phyloP scores from a whole-genome alignment of 1,284 basidiomycete genomes.

The Ceratobasidium theobromae region DNA sequence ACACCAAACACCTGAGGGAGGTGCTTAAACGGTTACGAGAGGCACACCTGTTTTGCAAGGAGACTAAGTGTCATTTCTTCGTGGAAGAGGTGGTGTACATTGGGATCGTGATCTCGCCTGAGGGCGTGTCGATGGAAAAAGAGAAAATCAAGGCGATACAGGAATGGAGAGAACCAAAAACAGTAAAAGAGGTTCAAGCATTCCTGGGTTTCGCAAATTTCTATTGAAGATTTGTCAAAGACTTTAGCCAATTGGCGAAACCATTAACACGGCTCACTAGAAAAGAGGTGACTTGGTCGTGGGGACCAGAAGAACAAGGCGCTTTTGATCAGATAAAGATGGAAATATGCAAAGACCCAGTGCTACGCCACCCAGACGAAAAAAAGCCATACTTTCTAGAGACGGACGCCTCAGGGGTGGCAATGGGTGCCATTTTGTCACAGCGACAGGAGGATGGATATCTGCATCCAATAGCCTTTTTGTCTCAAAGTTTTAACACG shows the following conservation, averaged over 20 bases:
- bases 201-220: background rate
- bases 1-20: background rate
- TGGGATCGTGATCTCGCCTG: background rate
- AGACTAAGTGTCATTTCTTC: slow-evolving; percentile 34
- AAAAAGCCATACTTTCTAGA: slow-evolving; percentile 6
- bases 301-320: background rate
- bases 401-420: slow-evolving; percentile 32
- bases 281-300: background rate
- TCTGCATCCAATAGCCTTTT: slow-evolving; percentile 2
- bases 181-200: background rate
- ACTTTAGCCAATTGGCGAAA: background rate
- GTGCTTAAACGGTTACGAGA: slow-evolving; percentile 2
- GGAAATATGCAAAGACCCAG: background rate
- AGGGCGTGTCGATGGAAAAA: background rate
- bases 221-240: background rate
- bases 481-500: slow-evolving; percentile 10
- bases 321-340: slow-evolving; percentile 22
- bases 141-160: background rate
- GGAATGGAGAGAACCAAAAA: background rate
- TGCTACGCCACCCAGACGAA: slow-evolving; percentile 2
- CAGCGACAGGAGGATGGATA: background rate
- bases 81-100: slow-evolving; percentile 3
- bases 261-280: background rate
- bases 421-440: background rate
- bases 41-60: background rate